phyloP scores from a whole-genome alignment of 768 basidiomycete genomes.

The Filobasidium wieringae region DNA sequence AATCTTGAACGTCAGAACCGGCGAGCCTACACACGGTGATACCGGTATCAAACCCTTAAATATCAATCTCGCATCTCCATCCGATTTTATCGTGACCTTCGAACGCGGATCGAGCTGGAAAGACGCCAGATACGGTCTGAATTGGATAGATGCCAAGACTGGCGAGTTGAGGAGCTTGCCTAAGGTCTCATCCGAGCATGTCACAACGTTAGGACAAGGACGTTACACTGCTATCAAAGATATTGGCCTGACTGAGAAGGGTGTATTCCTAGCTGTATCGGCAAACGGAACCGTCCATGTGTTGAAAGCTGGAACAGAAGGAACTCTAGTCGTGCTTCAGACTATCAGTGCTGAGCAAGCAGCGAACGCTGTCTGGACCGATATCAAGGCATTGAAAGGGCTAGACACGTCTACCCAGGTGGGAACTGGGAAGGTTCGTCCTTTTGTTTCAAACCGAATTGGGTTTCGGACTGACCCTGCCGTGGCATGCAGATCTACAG shows the following conservation, averaged over 20 bases:
- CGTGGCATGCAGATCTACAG: no score
- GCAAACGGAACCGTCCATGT: neutral
- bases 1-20: neutral
- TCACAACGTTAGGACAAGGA: no score
- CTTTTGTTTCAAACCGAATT: no score
- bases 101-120: neutral
- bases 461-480: no score
- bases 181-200: no score
- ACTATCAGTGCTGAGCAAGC: neutral
- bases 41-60: neutral
- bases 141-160: neutral
- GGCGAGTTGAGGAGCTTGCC: neutral
- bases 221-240: neutral
- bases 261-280: neutral
- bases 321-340: neutral
- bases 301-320: neutral
- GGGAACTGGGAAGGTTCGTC: no score
- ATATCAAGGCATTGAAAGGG: no score
- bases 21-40: no score
- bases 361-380: no score
- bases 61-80: neutral
- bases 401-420: no score
- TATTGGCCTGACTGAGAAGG: neutral
- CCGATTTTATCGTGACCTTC: neutral
- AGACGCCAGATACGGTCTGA: no score